A percentile compares a stretch with the other conserved stretches of the same genome.
phyloP scores from a whole-genome alignment of 176 grass and related monocot species.

The Puccinellia tenuiflora region DNA sequence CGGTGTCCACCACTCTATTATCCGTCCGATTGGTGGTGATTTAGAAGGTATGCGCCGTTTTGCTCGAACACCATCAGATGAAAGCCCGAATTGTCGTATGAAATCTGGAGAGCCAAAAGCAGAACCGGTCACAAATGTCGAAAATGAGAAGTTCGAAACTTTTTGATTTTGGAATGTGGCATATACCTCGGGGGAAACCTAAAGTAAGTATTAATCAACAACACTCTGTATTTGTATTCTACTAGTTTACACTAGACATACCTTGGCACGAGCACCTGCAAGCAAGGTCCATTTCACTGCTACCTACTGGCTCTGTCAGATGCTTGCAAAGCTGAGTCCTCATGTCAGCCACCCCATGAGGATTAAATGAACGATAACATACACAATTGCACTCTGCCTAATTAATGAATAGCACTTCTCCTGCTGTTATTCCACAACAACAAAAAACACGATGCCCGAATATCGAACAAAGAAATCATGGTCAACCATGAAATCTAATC shows the following conservation, averaged over 20 bases:
- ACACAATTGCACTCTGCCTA: neutral
- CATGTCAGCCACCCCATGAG: neutral
- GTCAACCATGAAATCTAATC: slow-evolving; percentile 39
- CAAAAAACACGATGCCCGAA: neutral
- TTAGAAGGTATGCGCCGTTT: too few relatives aligned
- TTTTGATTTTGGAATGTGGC: too few relatives aligned
- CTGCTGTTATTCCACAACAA: neutral
- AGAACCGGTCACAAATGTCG: too few relatives aligned
- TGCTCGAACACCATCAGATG: too few relatives aligned
- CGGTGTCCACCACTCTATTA: too few relatives aligned
- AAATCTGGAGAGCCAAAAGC: too few relatives aligned
- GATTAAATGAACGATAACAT: neutral
- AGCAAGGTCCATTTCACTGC: neutral
- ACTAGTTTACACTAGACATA: neutral
- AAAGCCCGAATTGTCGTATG: too few relatives aligned
- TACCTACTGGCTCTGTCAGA: neutral
- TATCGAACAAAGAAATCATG: neutral
- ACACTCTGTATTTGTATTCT: neutral
- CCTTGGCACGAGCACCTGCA: neutral
- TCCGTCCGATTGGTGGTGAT: too few relatives aligned
- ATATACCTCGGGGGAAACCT: neutral
- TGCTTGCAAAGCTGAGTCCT: neutral
- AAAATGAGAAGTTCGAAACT: too few relatives aligned
- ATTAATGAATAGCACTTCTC: neutral
- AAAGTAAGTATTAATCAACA: neutral